These are phyloP conservation scores for Pleurotus tuoliensis DNA, from an alignment of 768 basidiomycete species.

Conservation along the genomic window DNA sequence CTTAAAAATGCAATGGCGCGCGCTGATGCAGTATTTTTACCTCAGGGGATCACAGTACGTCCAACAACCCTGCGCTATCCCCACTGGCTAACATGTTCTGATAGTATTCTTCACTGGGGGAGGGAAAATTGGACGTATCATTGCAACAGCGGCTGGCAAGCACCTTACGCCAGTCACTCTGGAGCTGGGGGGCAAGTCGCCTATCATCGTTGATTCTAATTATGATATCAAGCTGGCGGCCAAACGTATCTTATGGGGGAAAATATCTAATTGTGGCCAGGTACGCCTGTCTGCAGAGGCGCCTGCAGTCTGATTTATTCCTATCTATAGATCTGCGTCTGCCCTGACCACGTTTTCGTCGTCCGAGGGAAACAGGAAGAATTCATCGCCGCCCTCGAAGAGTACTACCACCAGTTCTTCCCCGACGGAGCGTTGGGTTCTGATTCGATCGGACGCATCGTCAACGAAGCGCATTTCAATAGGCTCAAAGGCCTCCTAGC, in stretches of 20 bases:
- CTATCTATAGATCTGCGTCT: slow-evolving; percentile 54
- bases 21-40: too few relatives aligned
- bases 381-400: slow-evolving; percentile 41
- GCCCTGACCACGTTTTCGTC: slow-evolving; percentile 44
- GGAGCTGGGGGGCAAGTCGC: slow-evolving; percentile 53
- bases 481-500: slow-evolving; percentile 50
- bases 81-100: not conserved
- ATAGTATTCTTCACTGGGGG: slow-evolving; percentile 20
- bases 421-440: slow-evolving; percentile 47
- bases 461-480: slow-evolving; percentile 49
- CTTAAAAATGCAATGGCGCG: too few relatives aligned
- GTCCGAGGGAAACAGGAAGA: slow-evolving; percentile 38
- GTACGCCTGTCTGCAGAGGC: slow-evolving; percentile 17
- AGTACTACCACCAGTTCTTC: slow-evolving; percentile 45
- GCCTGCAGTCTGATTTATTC: too few relatives aligned
- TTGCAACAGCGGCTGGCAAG: slow-evolving; percentile 49
- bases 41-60: slow-evolving; percentile 26
- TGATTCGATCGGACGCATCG: slow-evolving; percentile 43
- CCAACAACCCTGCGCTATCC: not conserved
- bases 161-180: slow-evolving; percentile 53
- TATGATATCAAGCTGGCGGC: slow-evolving; percentile 49
- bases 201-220: slow-evolving; percentile 33
- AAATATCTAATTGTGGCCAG: slow-evolving; percentile 64
- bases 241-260: slow-evolving; percentile 65
- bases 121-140: slow-evolving; percentile 40